Evolutionary conservation across 768 basidiomycete genomes (phyloP).

Genomic region (Suillus clintonianus): DNA sequence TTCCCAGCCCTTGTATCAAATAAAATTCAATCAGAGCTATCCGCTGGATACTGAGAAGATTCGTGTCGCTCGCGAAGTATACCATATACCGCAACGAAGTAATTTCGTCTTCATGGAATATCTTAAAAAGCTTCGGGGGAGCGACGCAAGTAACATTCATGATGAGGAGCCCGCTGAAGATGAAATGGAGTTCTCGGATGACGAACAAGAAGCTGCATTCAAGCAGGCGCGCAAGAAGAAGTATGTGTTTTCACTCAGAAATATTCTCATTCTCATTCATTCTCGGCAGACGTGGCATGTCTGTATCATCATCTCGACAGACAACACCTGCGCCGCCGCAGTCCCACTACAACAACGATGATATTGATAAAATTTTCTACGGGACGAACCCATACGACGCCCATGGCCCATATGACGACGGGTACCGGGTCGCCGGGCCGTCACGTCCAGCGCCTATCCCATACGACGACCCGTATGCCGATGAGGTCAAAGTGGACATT

Average conservation of each 20-base stretch:
- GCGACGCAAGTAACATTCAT: conserved; percentile 91
- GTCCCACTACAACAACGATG: conserved; percentile 52
- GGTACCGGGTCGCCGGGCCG: conserved; percentile 50
- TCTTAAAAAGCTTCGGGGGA: conserved; percentile 74
- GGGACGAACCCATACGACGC: conserved; percentile 67
- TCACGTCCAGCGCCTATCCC: conserved; percentile 69
- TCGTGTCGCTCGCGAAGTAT: conserved; percentile 63
- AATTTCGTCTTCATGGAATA: conserved; percentile 81
- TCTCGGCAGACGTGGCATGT: conserved; percentile 50
- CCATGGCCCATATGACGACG: conserved; percentile 68
- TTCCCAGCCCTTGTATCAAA: conserved; percentile 83
- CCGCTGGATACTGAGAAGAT: conserved; percentile 62
- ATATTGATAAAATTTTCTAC: conserved; percentile 45
- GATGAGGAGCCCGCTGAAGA: conserved; percentile 93
- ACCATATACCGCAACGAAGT: conserved; percentile 79
- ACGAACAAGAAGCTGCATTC: conserved; percentile 83
- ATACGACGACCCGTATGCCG: conserved; percentile 80
- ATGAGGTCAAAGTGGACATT: conserved; percentile 37
- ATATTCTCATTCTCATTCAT: conserved; percentile 6
- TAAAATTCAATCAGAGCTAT: conserved; percentile 72
- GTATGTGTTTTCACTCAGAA: conserved; percentile 36
- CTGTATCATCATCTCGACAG: conserved; percentile 55
- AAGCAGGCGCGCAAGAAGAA: conserved; percentile 61
- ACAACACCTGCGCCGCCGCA: conserved; percentile 56
- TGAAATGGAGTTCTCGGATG: conserved; percentile 94